A percentile compares a stretch with the other conserved stretches of the same genome.
Conservation (phyloP, 495 filamentous ascomycete genomes). For the Penicillium silybi region DNA sequence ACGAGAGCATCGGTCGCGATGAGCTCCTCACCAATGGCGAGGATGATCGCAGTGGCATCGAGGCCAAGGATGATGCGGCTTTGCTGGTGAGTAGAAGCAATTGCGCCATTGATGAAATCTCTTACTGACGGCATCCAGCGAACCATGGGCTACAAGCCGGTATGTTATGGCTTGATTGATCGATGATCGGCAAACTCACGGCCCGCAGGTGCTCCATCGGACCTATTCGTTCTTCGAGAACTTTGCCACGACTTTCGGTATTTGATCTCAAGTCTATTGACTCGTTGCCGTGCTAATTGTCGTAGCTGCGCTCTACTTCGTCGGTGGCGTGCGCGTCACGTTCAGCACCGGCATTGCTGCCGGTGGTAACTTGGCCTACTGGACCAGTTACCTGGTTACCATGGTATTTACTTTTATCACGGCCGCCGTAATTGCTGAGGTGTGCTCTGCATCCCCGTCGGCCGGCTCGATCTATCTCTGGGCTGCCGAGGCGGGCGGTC, state of each 20-base stretch:
- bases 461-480: slow-evolving; percentile 56
- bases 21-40: slow-evolving; percentile 24
- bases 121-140: slow-evolving; percentile 28
- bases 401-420: slow-evolving; percentile 55
- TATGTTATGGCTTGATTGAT: slow-evolving; percentile 19
- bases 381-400: slow-evolving; percentile 55
- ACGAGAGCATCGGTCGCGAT: slow-evolving; percentile 25
- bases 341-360: slow-evolving; percentile 56
- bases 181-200: not conserved
- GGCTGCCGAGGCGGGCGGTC: slow-evolving; percentile 54
- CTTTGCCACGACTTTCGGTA: slow-evolving; percentile 54
- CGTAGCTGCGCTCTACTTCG: slow-evolving; percentile 52
- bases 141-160: slow-evolving; percentile 49
- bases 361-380: slow-evolving; percentile 53
- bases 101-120: not conserved
- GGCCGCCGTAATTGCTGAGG: slow-evolving; percentile 53
- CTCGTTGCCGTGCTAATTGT: not conserved
- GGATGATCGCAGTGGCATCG: slow-evolving; percentile 24
- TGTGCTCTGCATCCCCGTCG: slow-evolving; percentile 53
- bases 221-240: slow-evolving; percentile 51
- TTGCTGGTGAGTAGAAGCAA: slow-evolving; percentile 32
- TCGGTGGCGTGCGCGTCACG: slow-evolving; percentile 53
- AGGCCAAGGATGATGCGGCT: slow-evolving; percentile 41
- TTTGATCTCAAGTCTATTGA: not conserved
- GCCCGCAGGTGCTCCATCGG: slow-evolving; percentile 40